Evolutionary conservation across 2,329 filamentous ascomycete genomes (phyloP), one percentile per base, ranked within the genome.

Genomic region (Colletotrichum tanaceti): DNA sequence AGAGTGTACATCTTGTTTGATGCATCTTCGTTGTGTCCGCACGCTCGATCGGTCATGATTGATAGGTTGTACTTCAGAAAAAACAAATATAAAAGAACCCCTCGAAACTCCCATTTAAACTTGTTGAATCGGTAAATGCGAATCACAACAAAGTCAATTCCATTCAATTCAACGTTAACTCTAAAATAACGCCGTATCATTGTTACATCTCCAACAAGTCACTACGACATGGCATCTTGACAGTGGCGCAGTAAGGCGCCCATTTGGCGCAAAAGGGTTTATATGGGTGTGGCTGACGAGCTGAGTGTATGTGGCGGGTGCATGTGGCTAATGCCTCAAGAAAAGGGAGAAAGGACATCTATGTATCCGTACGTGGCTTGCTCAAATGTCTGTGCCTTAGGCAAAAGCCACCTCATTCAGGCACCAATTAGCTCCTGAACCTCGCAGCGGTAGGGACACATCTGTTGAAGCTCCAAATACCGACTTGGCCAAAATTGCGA

Each of bases 401-500:
- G 66, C 66, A 69, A 52, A 57, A 55, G 66, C 62, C 54, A 67
- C 67, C 38, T 44, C 22, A 43, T 28, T 70, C 47, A 71, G 68
- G 70, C 70, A 68, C 60, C 60, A 60, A 70, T 63, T 38, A 70
- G 65, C 65, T 68, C 60, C 50, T 63, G 55, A 68, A 60, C 63
- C 70, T 59, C n/a, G 57, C 53, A 32, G 60, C 61, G 63, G 66
- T 70, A 67, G 62, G 69, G 70, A 71, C 70, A 71, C 70, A 71
- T 71, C 70, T 70, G 64, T 70, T 64, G 63, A 71, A 71, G 70
- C 70, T 71, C 68, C 58, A 68, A 68, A 71, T 65, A 61, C 66
- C 55, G 66, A 60, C 43, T 57, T 55, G 52, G 63, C 60, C 68
- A 71, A 68, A 71, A 71, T 70, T 70, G 55, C 58, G 70, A 50